phyloP scores from a whole-genome alignment of 495 filamentous ascomycete genomes.

The Aspergillus incahuasiensis region DNA sequence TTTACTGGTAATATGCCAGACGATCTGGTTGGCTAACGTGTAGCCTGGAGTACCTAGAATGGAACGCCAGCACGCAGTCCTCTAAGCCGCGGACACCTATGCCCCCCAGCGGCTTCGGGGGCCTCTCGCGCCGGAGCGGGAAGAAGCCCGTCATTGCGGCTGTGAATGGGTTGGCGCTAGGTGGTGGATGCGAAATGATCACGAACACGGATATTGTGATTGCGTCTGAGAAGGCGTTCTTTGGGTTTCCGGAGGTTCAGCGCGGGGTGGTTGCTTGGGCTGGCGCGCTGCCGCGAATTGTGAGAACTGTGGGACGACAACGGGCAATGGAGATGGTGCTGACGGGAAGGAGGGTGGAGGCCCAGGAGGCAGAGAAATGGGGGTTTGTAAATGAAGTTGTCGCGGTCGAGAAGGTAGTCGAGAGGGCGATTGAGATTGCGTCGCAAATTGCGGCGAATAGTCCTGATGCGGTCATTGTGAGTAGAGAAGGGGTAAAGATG shows the following conservation, averaged over 20 bases:
- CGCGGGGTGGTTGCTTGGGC: slow-evolving; percentile 69
- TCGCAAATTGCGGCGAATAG: slow-evolving; percentile 49
- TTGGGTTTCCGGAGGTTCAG: slow-evolving; percentile 67
- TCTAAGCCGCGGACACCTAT: slow-evolving; percentile 6
- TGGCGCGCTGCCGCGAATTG: slow-evolving; percentile 68
- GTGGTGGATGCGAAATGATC: slow-evolving; percentile 73
- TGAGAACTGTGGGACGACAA: slow-evolving; percentile 61
- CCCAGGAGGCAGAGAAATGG: slow-evolving; percentile 59
- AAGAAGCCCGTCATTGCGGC: slow-evolving; percentile 66
- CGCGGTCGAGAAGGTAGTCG: slow-evolving; percentile 42
- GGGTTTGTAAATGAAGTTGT: slow-evolving; percentile 69
- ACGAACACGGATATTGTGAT: slow-evolving; percentile 70
- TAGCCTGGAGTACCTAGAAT: slow-evolving; percentile 26
- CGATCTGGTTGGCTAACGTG: background rate
- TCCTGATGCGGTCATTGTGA: slow-evolving; percentile 71
- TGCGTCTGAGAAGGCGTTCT: slow-evolving; percentile 48
- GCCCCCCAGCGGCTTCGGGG: slow-evolving; percentile 33
- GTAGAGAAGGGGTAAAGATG: slow-evolving; percentile 61
- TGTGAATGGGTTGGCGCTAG: slow-evolving; percentile 66
- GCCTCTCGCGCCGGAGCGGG: slow-evolving; percentile 43
- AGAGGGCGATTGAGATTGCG: slow-evolving; percentile 51
- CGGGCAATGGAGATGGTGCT: slow-evolving; percentile 73
- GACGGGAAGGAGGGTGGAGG: slow-evolving; percentile 56
- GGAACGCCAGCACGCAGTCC: slow-evolving; percentile 25
- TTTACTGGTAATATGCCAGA: no score